Base-by-base conservation (phyloP, 257 asterid genomes). In the Mitragyna speciosa region DNA sequence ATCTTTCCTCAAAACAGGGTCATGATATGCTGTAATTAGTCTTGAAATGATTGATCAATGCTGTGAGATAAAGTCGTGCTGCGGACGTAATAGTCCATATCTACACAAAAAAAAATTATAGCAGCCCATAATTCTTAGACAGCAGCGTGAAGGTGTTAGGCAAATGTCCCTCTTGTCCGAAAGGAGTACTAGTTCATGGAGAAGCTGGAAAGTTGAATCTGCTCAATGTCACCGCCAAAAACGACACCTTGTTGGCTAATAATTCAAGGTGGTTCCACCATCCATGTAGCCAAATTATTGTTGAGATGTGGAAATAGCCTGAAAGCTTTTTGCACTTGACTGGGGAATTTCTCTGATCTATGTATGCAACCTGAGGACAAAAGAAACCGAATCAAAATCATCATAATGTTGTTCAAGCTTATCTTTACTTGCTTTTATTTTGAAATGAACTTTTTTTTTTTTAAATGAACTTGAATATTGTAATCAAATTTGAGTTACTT, bases 151-250 rank as follows among this genome's bases (percentile, higher is more conserved):
- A 33, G 48, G 63, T 6, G 69, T 11, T 70, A 3, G 43, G 33
- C 78, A 43, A 73, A 56, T 9, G 78, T 56, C 36, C 78, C 19
- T 22, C 59, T 20, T 4, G 54, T 36, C 70, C 71, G n/a, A 59
- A 75, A 59, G 78, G 68, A 58, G 67, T 74, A 63, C 51, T 54
- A 39, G 47, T 33, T 54, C 33, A 0, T 61, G 5, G 43, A 9
- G 39, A 36, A 36, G 2, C 39, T 36, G 39, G 12, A 65, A 68
- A 17, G 73, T 68, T 36, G 26, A 19, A 17, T 68, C 30, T 10
- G 78, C 31, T 54, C 51, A 5, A 22, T 31, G 64, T 73, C 78
- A 73, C 59, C 51, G 10, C 45, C 68, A 73, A 6, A 20, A 19
- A 52, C 28, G 49, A n/a, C 36, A 45, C 41, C 58, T 20, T 39